Evolutionary conservation across 768 basidiomycete genomes (phyloP), one percentile per base, ranked within the genome.

Genomic region (Tylopilus plumbeoviolaceoides): DNA sequence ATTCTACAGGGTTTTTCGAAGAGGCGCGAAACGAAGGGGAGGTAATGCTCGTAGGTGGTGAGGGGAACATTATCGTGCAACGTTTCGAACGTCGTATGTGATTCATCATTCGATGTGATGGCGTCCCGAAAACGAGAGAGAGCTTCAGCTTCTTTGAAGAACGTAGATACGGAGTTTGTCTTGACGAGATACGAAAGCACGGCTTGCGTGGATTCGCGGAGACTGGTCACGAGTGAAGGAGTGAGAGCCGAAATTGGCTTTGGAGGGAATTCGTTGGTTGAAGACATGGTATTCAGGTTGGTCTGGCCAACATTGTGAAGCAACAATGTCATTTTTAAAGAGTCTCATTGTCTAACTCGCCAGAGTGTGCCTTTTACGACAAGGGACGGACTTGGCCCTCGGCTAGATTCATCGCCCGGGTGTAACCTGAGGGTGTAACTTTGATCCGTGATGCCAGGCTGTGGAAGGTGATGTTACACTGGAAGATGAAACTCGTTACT

Each of bases 111-210:
- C 11, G 20, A 12, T 44, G 40, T 39, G 23, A 58, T 38, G 1
- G 49, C 49, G 9, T 30, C 36, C 1, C 63, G 60, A 31, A 65
- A 55, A 30, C 46, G 30, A n/a, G 58, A 48, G 23, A 65, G 56
- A 21, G 49, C 25, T 1, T 44, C 36, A 15, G 61, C 50, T 39
- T 60, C 47, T 17, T 57, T 54, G 18, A 63, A 65, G 45, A 51
- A 63, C 0, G 51, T 50, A 4, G 63, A 59, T 28, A 41, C 38
- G 7, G 61, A 55, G 33, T 65, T 65, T 9, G 58, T 55, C 20
- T 58, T 46, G 44, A 58, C 57, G 47, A 65, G 59, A 27, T 65
- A 58, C 14, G 59, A 58, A 31, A 65, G 63, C 51, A 63, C 55
- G 33, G 54, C 47, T 38, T 55, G 58, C 33, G 63, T 60, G 47